Conservation (phyloP, 495 filamentous ascomycete species). For the Podospora conica region DNA sequence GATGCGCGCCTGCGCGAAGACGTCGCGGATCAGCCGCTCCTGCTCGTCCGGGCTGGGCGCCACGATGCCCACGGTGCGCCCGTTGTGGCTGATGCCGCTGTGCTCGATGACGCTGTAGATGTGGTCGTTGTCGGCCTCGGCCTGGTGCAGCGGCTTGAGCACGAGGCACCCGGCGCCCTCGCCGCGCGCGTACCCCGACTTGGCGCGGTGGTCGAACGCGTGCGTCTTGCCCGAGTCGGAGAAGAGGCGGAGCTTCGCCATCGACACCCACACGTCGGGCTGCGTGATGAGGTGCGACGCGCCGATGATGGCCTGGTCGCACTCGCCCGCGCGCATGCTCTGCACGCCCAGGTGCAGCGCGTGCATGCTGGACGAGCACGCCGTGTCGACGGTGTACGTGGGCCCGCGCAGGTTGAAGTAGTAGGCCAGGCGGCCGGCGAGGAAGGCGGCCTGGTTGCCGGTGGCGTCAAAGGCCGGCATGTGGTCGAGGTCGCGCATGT, state of each 20-base stretch:
- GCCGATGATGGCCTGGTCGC: conserved; percentile 40
- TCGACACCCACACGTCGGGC: conserved; percentile 39
- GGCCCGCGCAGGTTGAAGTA: conserved; percentile 49
- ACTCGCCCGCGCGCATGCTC: conserved; percentile 55
- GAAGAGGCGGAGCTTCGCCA: conserved; percentile 31
- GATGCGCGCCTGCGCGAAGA: conserved; percentile 37
- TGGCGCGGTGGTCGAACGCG: conserved; percentile 37
- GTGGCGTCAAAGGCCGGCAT: conserved; percentile 37
- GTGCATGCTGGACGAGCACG: conserved; percentile 69
- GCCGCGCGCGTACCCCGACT: conserved; percentile 40
- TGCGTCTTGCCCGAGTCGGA: conserved; percentile 34
- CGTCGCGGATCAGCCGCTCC: conserved; percentile 38
- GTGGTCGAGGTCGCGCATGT: conserved; percentile 36
- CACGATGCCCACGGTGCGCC: conserved; percentile 48
- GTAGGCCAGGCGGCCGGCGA: conserved; percentile 52
- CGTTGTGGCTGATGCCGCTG: conserved; percentile 51
- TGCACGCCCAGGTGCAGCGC: conserved; percentile 69
- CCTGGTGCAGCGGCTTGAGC: conserved; percentile 50
- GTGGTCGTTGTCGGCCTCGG: conserved; percentile 47
- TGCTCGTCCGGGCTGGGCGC: conserved; percentile 49
- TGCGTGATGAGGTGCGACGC: conserved; percentile 40
- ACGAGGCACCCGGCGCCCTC: conserved; percentile 40
- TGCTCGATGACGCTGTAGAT: conserved; percentile 51
- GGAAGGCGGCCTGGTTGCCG: conserved; percentile 40
- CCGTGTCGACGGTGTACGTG: conserved; percentile 72